Conservation (phyloP, 352 stramenopile genomes). For the Pythium oligandrum region DNA sequence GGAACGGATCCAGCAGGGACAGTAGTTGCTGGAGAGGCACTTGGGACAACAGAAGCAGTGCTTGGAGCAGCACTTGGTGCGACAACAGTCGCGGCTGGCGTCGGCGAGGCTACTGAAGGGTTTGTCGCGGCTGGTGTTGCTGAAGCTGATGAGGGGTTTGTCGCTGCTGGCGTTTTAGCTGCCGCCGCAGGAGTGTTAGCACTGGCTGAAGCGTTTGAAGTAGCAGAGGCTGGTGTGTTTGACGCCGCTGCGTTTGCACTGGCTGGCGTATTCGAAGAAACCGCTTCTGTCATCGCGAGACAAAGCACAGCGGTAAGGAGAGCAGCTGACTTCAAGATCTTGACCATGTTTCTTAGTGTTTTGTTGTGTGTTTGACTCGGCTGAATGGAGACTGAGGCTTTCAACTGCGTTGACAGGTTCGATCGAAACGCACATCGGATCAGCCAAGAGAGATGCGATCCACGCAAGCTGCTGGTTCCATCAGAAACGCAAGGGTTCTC, state of each 20-base stretch:
- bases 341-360: constrained; percentile 6
- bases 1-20: neutral
- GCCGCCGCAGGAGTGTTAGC: too few relatives aligned
- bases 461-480: too few relatives aligned
- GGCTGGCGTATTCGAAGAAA: too few relatives aligned
- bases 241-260: neutral
- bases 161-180: neutral
- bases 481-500: too few relatives aligned
- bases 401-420: neutral
- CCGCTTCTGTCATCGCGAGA: neutral
- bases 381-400: neutral
- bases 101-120: neutral
- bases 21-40: neutral
- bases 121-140: neutral
- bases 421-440: neutral
- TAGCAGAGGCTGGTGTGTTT: neutral
- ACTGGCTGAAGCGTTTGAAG: neutral
- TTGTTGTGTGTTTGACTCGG: neutral
- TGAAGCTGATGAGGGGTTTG: neutral
- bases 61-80: too few relatives aligned
- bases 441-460: too few relatives aligned
- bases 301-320: constrained; percentile 2
- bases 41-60: too few relatives aligned
- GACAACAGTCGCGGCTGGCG: neutral
- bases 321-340: constrained; percentile 9